Percentiles rank a stretch among this genome's conserved stretches.
Evolutionary conservation across 495 filamentous ascomycete genomes (phyloP).

Genomic region (Polyplosphaeria fusca): DNA sequence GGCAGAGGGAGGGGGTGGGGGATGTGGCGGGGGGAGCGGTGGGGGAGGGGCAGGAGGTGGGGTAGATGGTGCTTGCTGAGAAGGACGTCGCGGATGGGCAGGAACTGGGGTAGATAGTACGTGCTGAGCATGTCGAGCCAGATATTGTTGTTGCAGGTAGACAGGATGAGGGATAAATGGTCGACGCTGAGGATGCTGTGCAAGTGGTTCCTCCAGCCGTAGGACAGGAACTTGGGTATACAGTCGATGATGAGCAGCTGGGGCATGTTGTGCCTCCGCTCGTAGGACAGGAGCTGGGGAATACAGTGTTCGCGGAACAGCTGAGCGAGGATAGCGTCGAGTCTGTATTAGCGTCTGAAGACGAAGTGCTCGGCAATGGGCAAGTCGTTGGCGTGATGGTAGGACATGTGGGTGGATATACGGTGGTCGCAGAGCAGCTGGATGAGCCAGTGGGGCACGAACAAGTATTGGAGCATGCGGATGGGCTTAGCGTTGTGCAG

Average conservation of each 20-base stretch:
- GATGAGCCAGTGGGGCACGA: neutral
- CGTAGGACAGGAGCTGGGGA: conserved; percentile 1
- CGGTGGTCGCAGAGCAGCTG: neutral
- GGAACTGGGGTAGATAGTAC: neutral
- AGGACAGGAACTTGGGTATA: neutral
- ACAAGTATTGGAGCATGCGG: neutral
- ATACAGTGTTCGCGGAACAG: conserved; percentile 1
- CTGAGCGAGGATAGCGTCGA: too few relatives aligned
- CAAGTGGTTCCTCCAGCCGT: neutral
- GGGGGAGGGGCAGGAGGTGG: neutral
- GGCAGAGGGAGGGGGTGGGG: neutral
- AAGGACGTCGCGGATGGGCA: neutral
- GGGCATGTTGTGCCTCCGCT: neutral
- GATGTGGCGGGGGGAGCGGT: neutral
- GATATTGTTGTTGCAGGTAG: neutral
- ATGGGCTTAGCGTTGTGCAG: neutral
- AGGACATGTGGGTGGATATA: conserved; percentile 1
- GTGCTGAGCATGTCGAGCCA: neutral
- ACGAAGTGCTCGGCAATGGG: neutral
- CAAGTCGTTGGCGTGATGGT: neutral
- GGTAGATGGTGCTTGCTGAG: neutral
- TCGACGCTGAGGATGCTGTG: neutral
- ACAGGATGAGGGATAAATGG: neutral
- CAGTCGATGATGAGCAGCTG: neutral
- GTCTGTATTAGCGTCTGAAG: neutral